Base-by-base conservation (phyloP, 805 yeast genomes). In the Metschnikowia bowlesiae region DNA sequence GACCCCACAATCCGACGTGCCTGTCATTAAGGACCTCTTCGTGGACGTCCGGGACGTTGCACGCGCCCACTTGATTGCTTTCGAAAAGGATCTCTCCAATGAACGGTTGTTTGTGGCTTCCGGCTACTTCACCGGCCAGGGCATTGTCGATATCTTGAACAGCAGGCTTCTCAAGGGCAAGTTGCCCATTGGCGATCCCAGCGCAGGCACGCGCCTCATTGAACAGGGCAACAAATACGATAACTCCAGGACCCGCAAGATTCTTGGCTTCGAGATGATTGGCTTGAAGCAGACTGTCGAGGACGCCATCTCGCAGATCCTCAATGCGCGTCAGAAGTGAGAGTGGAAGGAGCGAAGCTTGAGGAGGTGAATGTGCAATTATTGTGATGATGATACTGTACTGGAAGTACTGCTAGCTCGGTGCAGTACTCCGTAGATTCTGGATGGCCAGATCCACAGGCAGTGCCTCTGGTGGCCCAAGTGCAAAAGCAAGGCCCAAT, bases 131-230 rank as follows among this genome's bases (percentile, higher is more conserved):
- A 51, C 55, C 8, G 44, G 63, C 30, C 76, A 71, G 53, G 54
- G 48, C 18, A 51, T 71, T n/a, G 47, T 65, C 32, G 73, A 73
- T 53, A 59, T 66, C 32, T 55, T 74, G 49, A 63, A 66, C 54
- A 62, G 68, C 16, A 78, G 80, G 4, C 59, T 67, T 52, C 65
- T 77, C 50, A 63, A 63, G 46, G 79, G 75, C 13, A 72, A 73
- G 52, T 63, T 81, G 41, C 73, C 83, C 4, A 67, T 59, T 11
- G 79, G 77, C 28, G 60, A 63, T 28, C 77, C 79, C 14, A 68
- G 73, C 49, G 39, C 65, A 36, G 69, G 65, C 36, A 44, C 46
- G 41, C 61, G 48, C 10, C 44, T 51, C 11, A 33, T 42, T 33
- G 41, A 44, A 31, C 52, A 43, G 2, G 40, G 56, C 44, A 52